Evolutionary conservation across 73 alveolate species (phyloP).

Genomic region (Blepharisma japonicum): DNA sequence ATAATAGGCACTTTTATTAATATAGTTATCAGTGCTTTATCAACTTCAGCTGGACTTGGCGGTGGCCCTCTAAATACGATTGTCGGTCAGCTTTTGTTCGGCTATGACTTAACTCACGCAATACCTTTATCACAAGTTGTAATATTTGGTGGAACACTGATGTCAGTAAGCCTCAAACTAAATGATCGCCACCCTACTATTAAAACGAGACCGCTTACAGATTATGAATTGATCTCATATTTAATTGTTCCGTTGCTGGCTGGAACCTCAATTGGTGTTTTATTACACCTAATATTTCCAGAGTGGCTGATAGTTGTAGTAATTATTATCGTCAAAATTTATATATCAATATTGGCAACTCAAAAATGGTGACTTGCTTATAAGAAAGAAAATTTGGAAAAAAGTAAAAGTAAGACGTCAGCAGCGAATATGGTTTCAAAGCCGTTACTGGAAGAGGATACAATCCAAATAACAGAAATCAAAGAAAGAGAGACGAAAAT

Average conservation of each 20-base stretch:
- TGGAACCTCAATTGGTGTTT: constrained; percentile 29
- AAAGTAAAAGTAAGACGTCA: too few relatives aligned
- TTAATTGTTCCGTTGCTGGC: constrained; percentile 1
- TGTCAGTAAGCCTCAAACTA: background rate
- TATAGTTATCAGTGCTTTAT: constrained; percentile 3
- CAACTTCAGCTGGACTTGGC: constrained; percentile 23
- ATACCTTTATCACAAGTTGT: constrained; percentile 12
- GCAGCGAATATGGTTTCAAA: too few relatives aligned
- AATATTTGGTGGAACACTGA: constrained; percentile 1
- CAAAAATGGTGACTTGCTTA: background rate
- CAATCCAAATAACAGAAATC: too few relatives aligned
- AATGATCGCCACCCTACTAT: constrained; percentile 3
- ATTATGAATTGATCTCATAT: background rate
- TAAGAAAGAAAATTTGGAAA: background rate
- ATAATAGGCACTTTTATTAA: background rate
- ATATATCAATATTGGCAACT: background rate
- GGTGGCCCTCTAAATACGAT: constrained; percentile 1
- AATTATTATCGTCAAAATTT: background rate
- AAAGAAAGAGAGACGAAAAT: too few relatives aligned
- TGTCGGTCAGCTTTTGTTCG: background rate
- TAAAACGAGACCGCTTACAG: constrained; percentile 5
- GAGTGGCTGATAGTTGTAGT: constrained; percentile 20
- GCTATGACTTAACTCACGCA: background rate
- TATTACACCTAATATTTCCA: constrained; percentile 17
- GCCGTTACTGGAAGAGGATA: too few relatives aligned